A percentile compares a stretch with the other conserved stretches of the same genome.
phyloP scores from a whole-genome alignment of 352 stramenopile species.

The Aphanomyces stellatus region DNA sequence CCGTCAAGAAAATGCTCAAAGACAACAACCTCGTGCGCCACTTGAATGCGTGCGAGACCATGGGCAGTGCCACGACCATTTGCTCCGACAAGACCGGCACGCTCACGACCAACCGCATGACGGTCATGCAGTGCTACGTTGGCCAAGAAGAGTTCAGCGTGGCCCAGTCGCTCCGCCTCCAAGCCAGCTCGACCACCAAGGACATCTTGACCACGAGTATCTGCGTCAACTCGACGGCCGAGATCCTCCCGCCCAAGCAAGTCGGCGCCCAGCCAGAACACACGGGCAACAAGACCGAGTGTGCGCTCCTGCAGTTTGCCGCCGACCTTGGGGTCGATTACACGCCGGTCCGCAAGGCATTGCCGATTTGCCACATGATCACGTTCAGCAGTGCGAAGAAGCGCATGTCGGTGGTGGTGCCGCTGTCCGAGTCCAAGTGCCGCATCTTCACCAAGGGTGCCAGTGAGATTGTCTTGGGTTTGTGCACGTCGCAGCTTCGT shows the following conservation, averaged over 20 bases:
- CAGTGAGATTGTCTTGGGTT: slow-evolving; percentile 44
- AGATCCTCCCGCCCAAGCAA: slow-evolving; percentile 33
- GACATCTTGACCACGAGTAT: slow-evolving; percentile 58
- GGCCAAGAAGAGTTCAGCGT: slow-evolving; percentile 22
- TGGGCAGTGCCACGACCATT: slow-evolving; percentile 95
- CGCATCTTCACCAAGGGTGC: slow-evolving; percentile 43
- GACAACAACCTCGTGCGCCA: slow-evolving; percentile 95
- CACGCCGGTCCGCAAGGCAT: slow-evolving; percentile 18
- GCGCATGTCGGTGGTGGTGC: slow-evolving; percentile 88
- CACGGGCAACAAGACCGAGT: slow-evolving; percentile 42
- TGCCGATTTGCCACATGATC: slow-evolving; percentile 32
- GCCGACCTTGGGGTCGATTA: slow-evolving; percentile 30
- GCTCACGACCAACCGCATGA: slow-evolving; percentile 95
- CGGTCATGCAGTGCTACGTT: slow-evolving; percentile 70
- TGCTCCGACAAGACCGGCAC: slow-evolving; percentile 96
- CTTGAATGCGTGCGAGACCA: slow-evolving; percentile 94
- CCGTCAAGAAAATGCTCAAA: slow-evolving; percentile 92
- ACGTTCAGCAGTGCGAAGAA: slow-evolving; percentile 91
- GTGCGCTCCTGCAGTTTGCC: slow-evolving; percentile 33
- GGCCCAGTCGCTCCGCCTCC: neutral
- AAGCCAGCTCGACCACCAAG: slow-evolving; percentile 10
- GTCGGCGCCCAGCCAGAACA: slow-evolving; percentile 16
- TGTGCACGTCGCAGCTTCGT: slow-evolving; percentile 26
- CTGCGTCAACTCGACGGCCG: slow-evolving; percentile 78
- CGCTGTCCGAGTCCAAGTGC: slow-evolving; percentile 15